Evolutionary conservation across 176 grass and related monocot genomes (phyloP).

Genomic region (Luzula sylvatica): DNA sequence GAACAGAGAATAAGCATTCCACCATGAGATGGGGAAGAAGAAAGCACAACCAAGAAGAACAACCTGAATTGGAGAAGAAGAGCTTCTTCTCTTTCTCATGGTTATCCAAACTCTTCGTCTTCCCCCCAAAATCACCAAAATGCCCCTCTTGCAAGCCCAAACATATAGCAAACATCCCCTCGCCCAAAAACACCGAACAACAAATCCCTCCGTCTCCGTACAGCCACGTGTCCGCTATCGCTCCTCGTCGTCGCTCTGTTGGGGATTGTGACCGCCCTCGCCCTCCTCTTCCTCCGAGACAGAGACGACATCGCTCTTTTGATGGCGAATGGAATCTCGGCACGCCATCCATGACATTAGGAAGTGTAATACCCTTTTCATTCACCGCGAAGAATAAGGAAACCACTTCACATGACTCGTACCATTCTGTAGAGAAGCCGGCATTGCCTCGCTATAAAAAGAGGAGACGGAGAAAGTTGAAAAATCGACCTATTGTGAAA

Average conservation of each 20-base stretch:
- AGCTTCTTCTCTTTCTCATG: constrained; percentile 41
- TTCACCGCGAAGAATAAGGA: not conserved
- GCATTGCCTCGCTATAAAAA: constrained; percentile 15
- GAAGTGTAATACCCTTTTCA: constrained; percentile 38
- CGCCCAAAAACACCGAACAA: not conserved
- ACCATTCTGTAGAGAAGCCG: not conserved
- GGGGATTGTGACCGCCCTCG: constrained; percentile 16
- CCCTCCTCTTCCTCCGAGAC: constrained; percentile 14
- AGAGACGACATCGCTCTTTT: constrained; percentile 36
- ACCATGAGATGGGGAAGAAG: constrained; percentile 76
- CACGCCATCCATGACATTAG: constrained; percentile 9
- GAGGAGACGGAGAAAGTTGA: constrained; percentile 8
- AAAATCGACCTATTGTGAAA: not conserved
- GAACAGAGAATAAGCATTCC: not conserved
- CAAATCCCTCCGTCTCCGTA: not conserved
- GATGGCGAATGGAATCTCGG: constrained; percentile 39
- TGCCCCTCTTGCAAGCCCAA: constrained; percentile 3
- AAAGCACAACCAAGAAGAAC: constrained; percentile 24
- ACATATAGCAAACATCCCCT: not conserved
- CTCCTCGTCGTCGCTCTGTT: constrained; percentile 33
- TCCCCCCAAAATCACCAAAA: constrained; percentile 5
- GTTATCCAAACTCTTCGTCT: constrained; percentile 42
- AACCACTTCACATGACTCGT: not conserved
- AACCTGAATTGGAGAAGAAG: constrained; percentile 27
- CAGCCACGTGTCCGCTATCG: not conserved